Evolutionary conservation across 2,329 filamentous ascomycete species (phyloP), one percentile per base, ranked within the genome.

Genomic region (Plectosphaerella cucumerina): DNA sequence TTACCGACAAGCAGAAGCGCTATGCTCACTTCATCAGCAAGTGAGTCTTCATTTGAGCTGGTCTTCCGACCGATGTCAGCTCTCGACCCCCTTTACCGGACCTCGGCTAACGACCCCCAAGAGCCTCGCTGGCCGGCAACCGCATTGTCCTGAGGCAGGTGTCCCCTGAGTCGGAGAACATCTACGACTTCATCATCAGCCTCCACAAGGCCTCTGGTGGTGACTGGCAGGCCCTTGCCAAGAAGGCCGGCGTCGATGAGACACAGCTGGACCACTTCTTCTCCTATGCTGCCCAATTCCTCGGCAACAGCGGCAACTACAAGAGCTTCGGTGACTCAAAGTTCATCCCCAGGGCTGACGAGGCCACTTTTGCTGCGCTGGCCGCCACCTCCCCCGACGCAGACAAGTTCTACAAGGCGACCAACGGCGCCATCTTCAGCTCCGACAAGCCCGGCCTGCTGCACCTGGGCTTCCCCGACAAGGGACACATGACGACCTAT

Each of bases 11-110:
- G 65, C 84, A 96, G 74, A 91, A 93, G 75, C 85, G 88, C 65
- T 97, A 97, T 77, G 89, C 92, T 57, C 92, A 97, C 72, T 91
- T 86, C 65, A 89, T 96, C 65, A 90, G 86, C 80, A 83, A 81
- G 87, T 89, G 56, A 49, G 22, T 44, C 47, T 22, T 52, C 41
- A 45, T 20, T 53, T 21, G 2, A 23, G 42, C 6, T 26, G 11
- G 23, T 9, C 6, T 23, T 3, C 2, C 2, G 22, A n/a, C n/a
- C n/a, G n/a, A n/a, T n/a, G n/a, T n/a, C n/a, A n/a, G n/a, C n/a
- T n/a, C n/a, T n/a, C n/a, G n/a, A n/a, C n/a, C n/a, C n/a, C n/a
- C n/a, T n/a, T 21, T 50, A 31, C 49, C 52, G 47, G 55, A 12
- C 42, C n/a, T 15, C 54, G 10, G 23, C 47, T 49, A 20, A 53